phyloP scores from a whole-genome alignment of 768 basidiomycete genomes.

The Galerina sulciceps region DNA sequence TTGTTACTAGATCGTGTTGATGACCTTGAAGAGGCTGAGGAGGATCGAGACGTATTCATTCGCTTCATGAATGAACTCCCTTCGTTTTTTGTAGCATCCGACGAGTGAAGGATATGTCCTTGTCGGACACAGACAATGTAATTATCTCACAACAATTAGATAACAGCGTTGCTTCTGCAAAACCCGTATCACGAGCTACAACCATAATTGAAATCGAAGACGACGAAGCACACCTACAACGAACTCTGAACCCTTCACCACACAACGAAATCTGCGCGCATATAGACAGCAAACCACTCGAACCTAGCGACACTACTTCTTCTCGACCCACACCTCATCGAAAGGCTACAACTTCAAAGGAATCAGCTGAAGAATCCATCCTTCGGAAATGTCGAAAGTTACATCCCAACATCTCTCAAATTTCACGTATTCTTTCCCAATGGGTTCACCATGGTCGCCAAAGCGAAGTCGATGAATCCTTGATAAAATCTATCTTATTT shows the following conservation, averaged over 20 bases:
- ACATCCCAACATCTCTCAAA: not conserved
- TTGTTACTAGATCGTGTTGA: not conserved
- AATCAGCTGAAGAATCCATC: not conserved
- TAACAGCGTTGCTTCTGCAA: not conserved
- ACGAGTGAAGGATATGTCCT: slow-evolving; percentile 10
- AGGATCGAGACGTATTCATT: not conserved
- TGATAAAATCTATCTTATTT: not conserved
- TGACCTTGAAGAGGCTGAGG: not conserved
- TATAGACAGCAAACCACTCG: not conserved
- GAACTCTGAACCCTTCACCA: not conserved
- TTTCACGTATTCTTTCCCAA: not conserved
- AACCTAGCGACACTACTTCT: not conserved
- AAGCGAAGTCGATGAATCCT: not conserved
- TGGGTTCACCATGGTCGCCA: not conserved
- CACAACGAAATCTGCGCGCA: not conserved
- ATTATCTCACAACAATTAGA: not conserved
- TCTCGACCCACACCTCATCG: not conserved
- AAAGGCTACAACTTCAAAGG: not conserved
- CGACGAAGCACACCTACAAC: not conserved
- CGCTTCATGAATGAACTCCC: not conserved
- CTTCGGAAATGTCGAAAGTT: not conserved
- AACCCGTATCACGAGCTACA: not conserved
- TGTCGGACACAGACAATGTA: not conserved
- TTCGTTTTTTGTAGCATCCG: slow-evolving; percentile 9
- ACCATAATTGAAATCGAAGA: not conserved